Evolutionary conservation across 192 early-diverging fungal genomes (phyloP).

Genomic region (Thamnidium elegans): DNA sequence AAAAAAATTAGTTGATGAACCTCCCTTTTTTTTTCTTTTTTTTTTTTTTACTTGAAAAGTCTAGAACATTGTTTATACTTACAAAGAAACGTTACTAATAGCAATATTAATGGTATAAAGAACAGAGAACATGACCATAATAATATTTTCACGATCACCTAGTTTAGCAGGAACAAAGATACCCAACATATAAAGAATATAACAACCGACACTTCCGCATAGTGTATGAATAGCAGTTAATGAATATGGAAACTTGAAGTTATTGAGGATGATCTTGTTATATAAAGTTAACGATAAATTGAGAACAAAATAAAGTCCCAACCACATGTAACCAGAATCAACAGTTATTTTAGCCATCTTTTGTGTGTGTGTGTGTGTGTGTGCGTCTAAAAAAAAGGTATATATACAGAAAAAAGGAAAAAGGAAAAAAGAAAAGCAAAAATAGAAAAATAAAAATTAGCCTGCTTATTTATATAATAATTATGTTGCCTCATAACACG

Average conservation of each 20-base stretch:
- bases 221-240: conserved; percentile 69
- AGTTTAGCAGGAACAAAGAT: conserved; percentile 40
- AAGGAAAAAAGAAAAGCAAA: conserved; percentile 8
- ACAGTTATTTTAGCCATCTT: conserved; percentile 2
- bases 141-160: conserved; percentile 34
- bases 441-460: neutral
- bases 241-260: conserved; percentile 69
- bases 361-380: neutral
- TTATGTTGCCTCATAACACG: too few species aligned
- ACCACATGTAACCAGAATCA: conserved; percentile 35
- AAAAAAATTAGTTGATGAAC: too few species aligned
- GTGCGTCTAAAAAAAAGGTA: too few species aligned
- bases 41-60: conserved; percentile 9
- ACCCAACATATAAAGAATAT: conserved; percentile 28
- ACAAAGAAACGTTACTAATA: conserved; percentile 63
- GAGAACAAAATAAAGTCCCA: conserved; percentile 55
- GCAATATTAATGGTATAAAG: conserved; percentile 78
- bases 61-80: conserved; percentile 19
- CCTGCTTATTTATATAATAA: too few species aligned
- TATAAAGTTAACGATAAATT: conserved; percentile 65
- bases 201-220: conserved; percentile 55
- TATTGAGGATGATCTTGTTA: conserved; percentile 59
- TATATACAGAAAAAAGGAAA: conserved; percentile 6
- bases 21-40: neutral
- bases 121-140: conserved; percentile 61